Base-by-base conservation (phyloP, 306 rosid genomes). In the Oxytropis ochrocephala region DNA sequence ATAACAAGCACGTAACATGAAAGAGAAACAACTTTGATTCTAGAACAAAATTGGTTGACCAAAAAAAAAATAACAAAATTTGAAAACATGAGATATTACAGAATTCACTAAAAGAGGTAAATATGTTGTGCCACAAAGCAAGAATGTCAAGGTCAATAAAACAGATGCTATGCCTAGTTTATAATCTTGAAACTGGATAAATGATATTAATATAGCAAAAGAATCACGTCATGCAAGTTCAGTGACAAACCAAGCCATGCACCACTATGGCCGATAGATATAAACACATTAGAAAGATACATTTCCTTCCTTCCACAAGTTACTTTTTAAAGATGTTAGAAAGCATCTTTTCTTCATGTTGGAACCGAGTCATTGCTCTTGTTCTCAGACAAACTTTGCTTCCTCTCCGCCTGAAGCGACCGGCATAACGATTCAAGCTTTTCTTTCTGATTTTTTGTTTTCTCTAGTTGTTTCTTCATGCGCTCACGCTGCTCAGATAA, bases 391-490 rank as follows among this genome's bases (percentile, higher is more conserved):
- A 73, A 83, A 80, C 41, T 82, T 29, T 83, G 89, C 72, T 88
- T 94, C 88, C 97, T 86, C 74, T 94, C 98, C 52, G 97, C 98
- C 80, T 85, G 96, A 64, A 94, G 97, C 2, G 88, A 94, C 61
- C 97, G 72, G 79, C 98, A 94, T 78, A 94, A 59, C 0, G 97
- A 90, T 74, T 90, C 98, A 0, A 94, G 93, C 76, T 79, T 94
- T 50, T 84, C 95, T 67, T 94, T 94, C 85, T 94, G 96, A 27
- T 88, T 90, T 83, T 88, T 88, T 0, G 91, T 85, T 81, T 82
- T 94, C 84, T 82, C 90, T 75, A 94, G 78, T 48, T 84, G 96
- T 72, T 90, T 93, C 86, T 88, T 93, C 83, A 93, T 50, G 61
- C 78, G 83, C 75, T 85, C 96, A 7, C 92, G 95, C 98, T 90